A percentile compares a stretch with the other conserved stretches of the same genome.
phyloP scores from a whole-genome alignment of 495 filamentous ascomycete genomes.

The Clohesyomyces aquaticus region DNA sequence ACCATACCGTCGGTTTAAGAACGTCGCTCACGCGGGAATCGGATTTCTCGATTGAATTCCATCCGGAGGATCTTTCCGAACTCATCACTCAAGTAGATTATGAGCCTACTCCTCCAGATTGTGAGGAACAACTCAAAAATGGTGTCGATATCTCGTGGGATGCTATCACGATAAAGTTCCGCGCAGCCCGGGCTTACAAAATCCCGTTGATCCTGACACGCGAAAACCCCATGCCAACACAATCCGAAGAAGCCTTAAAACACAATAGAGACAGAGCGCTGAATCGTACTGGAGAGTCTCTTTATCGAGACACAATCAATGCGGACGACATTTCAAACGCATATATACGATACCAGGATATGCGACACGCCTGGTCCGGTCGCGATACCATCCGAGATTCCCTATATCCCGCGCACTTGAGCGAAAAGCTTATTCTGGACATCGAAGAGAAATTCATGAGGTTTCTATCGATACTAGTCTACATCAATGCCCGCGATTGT shows the following conservation, averaged over 20 bases:
- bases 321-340: not conserved
- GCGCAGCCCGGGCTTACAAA: not conserved
- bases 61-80: not conserved
- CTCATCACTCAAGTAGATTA: not conserved
- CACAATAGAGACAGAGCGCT: too few species aligned
- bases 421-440: not conserved
- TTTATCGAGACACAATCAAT: not conserved
- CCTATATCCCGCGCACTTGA: slow-evolving; percentile 1
- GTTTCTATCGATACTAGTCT: slow-evolving; percentile 9
- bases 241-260: too few species aligned
- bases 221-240: not conserved
- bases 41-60: too few species aligned
- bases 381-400: slow-evolving; percentile 3
- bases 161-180: not conserved
- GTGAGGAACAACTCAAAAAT: not conserved
- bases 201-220: not conserved
- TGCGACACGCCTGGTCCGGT: slow-evolving; percentile 7
- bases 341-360: slow-evolving; percentile 1
- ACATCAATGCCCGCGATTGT: slow-evolving; percentile 3
- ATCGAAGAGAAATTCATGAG: not conserved
- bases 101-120: not conserved
- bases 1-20: not conserved
- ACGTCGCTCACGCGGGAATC: not conserved
- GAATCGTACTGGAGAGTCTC: not conserved
- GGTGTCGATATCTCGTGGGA: not conserved